These are phyloP conservation scores for Monilinia aucupariae DNA, from an alignment of 2,329 filamentous ascomycete species.

Conservation along the genomic window DNA sequence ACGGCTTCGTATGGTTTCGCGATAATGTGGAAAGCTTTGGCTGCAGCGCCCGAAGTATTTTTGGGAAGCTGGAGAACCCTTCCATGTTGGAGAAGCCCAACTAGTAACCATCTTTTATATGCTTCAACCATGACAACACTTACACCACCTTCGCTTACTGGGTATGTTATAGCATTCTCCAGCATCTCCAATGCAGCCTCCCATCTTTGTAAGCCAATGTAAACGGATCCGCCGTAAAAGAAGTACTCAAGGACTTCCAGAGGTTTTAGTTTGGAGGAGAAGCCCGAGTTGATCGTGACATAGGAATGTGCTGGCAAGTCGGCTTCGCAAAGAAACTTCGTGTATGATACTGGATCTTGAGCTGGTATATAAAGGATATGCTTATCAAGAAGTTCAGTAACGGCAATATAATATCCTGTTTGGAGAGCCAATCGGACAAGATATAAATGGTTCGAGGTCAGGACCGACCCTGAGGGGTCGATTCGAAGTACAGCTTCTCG, in stretches of 20 bases:
- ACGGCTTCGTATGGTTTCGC: conserved; percentile 67
- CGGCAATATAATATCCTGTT: conserved; percentile 48
- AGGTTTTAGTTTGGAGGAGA: conserved; percentile 50
- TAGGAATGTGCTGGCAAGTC: conserved; percentile 47
- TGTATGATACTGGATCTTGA: conserved; percentile 35
- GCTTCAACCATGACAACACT: conserved; percentile 81
- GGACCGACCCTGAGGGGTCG: conserved; percentile 60
- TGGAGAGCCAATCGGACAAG: conserved; percentile 54
- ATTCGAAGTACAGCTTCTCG: conserved; percentile 54
- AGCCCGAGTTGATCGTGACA: conserved; percentile 53
- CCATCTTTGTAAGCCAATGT: conserved; percentile 58
- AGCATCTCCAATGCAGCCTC: conserved; percentile 55
- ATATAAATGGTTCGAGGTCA: conserved; percentile 58
- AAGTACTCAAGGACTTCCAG: conserved; percentile 62
- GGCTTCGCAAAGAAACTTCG: conserved; percentile 43
- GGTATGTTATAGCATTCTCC: conserved; percentile 61
- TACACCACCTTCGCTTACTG: conserved; percentile 54
- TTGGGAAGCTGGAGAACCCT: conserved; percentile 50
- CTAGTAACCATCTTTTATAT: conserved; percentile 85
- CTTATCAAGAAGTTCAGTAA: conserved; percentile 57
- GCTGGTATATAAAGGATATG: conserved; percentile 61
- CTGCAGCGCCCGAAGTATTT: conserved; percentile 47
- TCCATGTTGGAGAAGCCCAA: conserved; percentile 67
- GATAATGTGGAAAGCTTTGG: conserved; percentile 52
- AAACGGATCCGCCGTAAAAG: conserved; percentile 57